Evolutionary conservation across 257 asterid species (phyloP).

Genomic region (Scutellaria barbata): DNA sequence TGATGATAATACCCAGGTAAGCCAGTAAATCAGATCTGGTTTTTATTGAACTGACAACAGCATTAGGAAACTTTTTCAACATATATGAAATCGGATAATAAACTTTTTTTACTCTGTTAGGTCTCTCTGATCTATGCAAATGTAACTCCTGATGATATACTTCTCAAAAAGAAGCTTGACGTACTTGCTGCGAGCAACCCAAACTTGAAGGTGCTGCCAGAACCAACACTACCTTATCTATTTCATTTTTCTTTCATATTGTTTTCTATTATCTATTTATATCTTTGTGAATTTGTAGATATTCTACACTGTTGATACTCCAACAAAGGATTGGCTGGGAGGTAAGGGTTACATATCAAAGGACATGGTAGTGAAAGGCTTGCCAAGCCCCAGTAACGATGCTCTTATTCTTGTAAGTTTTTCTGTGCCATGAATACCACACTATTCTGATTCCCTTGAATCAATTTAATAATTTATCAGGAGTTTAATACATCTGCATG

Average conservation of each 20-base stretch:
- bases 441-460: conserved; percentile 9
- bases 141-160: conserved; percentile 95
- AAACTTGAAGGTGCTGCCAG: conserved; percentile 69
- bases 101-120: conserved; percentile 45
- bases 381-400: conserved; percentile 86
- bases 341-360: conserved; percentile 83
- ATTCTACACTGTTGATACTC: conserved; percentile 90
- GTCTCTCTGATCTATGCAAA: conserved; percentile 88
- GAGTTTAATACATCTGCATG: conserved; percentile 16
- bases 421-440: conserved; percentile 32
- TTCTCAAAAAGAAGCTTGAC: conserved; percentile 93
- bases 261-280: background rate
- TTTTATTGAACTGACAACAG: conserved; percentile 21
- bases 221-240: conserved; percentile 25
- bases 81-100: conserved; percentile 21
- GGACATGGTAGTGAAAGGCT: conserved; percentile 86
- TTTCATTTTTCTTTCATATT: background rate
- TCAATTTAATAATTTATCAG: conserved; percentile 21
- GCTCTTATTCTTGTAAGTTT: conserved; percentile 84
- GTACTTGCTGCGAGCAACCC: conserved; percentile 80
- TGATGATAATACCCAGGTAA: conserved; percentile 86
- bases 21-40: conserved; percentile 18
- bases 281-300: conserved; percentile 50
- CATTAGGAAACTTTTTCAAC: conserved; percentile 6
- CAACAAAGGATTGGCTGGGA: conserved; percentile 86